Base-by-base conservation (phyloP, 176 grass and related monocot genomes). In the Oryza officinalis region DNA sequence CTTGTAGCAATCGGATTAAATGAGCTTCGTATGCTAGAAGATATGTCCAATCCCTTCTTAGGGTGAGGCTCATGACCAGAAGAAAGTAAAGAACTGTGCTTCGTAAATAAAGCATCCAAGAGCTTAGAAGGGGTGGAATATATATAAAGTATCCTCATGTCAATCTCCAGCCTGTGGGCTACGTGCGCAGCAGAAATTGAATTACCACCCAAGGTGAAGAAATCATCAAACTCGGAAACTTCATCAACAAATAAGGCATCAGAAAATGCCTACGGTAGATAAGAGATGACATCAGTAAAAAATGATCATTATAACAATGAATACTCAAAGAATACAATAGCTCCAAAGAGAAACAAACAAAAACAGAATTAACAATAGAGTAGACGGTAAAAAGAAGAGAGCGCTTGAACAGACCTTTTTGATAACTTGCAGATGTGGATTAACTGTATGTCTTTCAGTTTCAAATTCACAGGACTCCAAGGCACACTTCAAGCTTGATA, bases 181-280 rank as follows among this genome's bases (percentile, higher is more conserved):
- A 87, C 82, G 75, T 93, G 92, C 6, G 95, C 95, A 9, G 95
- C 92, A 84, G 88, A 88, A 82, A 98, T 88, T 84, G 95, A 98
- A 85, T 91, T 86, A 86, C 95, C 92, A 44, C 95, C 95, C 81
- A 90, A 79, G 26, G 71, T 23, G 37, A 98, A 98, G 84, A 98
- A 98, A 83, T 94, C 90, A 86, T 94, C 95, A 88, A 74, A 71
- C 8, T 98, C 92, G 7, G 86, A 90, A 88, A 98, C 83, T 90
- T 93, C 88, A 72, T 89, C 54, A 76, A 95, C 74, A 38, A 74
- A 88, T 60, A 98, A 67, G 13, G 63, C 86, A 54, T 95, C 92
- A 84, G 76, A 78, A 82, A 98, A 98, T 70, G 82, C 92, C 95
- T 98, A 83, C 81, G 49, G 61, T 30, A 65, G 22, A 82, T 76